A percentile compares a stretch with the other conserved stretches of the same genome.
These are phyloP conservation scores for Maudiozyma saulgeensis DNA, from an alignment of 805 yeast species.

Conservation along the genomic window DNA sequence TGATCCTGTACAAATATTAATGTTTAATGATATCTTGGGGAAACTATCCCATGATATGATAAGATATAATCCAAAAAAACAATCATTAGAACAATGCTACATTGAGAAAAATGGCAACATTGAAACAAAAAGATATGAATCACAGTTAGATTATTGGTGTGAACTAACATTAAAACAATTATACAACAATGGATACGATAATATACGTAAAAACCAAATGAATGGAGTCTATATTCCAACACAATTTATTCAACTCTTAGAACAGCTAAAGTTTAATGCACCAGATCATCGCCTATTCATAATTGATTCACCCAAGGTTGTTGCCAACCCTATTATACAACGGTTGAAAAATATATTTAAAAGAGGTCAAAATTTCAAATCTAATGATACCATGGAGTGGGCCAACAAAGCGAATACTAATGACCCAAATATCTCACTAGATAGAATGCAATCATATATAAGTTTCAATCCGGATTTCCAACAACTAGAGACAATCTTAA, in stretches of 20 bases:
- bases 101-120: conserved; percentile 10
- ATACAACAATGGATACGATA: conserved; percentile 2
- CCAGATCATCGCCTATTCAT: conserved; percentile 23
- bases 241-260: conserved; percentile 20
- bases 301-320: conserved; percentile 14
- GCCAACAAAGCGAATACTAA: conserved; percentile 5
- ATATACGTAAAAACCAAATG: neutral
- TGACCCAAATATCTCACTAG: neutral
- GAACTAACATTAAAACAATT: conserved; percentile 8
- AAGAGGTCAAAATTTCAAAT: neutral
- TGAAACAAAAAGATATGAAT: conserved; percentile 6
- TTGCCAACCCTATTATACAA: too few species aligned
- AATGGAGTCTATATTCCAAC: conserved; percentile 20
- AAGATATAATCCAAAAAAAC: conserved; percentile 3
- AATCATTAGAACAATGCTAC: conserved; percentile 22
- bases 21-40: conserved; percentile 23
- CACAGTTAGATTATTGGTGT: conserved; percentile 21
- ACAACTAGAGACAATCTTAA: conserved; percentile 3
- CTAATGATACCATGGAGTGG: neutral
- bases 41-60: conserved; percentile 23
- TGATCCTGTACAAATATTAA: conserved; percentile 23
- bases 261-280: conserved; percentile 13
- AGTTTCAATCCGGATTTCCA: conserved; percentile 10
- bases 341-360: neutral
- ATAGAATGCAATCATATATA: neutral